Evolutionary conservation across 345 rosid species (phyloP).

Genomic region (Heritiera fomes): DNA sequence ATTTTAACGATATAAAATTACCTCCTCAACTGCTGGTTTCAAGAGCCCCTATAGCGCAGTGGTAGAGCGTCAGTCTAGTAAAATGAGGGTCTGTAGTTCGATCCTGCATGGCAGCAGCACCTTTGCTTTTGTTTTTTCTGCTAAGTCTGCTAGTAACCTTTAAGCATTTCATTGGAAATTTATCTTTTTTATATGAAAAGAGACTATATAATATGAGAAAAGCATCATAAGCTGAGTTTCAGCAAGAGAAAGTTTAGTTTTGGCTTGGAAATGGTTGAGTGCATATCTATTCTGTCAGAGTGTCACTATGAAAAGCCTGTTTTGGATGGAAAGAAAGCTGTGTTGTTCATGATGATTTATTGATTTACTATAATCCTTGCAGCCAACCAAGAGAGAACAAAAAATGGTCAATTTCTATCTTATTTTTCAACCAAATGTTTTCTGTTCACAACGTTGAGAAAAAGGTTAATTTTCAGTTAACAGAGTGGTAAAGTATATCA

Average conservation of each 20-base stretch:
- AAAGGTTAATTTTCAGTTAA: neutral
- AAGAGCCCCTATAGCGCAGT: constrained; percentile 57
- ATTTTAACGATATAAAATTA: neutral
- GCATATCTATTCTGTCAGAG: neutral
- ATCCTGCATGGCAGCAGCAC: too few relatives aligned
- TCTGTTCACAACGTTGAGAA: neutral
- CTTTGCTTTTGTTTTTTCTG: too few relatives aligned
- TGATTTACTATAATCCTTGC: neutral
- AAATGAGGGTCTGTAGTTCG: constrained; percentile 47
- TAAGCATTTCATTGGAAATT: too few relatives aligned
- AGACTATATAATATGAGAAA: neutral
- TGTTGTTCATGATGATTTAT: neutral
- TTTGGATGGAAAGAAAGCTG: neutral
- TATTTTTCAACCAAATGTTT: neutral
- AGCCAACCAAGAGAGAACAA: neutral
- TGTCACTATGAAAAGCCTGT: neutral
- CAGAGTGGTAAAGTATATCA: neutral
- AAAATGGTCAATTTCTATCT: neutral
- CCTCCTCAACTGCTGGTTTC: neutral
- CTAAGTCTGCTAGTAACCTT: too few relatives aligned
- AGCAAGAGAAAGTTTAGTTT: neutral
- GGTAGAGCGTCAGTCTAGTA: constrained; percentile 86
- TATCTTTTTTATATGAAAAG: too few relatives aligned
- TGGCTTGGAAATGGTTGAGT: neutral
- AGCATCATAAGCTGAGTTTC: neutral